Base-by-base conservation (phyloP, 306 rosid genomes). In the Lathyrus oleraceus region DNA sequence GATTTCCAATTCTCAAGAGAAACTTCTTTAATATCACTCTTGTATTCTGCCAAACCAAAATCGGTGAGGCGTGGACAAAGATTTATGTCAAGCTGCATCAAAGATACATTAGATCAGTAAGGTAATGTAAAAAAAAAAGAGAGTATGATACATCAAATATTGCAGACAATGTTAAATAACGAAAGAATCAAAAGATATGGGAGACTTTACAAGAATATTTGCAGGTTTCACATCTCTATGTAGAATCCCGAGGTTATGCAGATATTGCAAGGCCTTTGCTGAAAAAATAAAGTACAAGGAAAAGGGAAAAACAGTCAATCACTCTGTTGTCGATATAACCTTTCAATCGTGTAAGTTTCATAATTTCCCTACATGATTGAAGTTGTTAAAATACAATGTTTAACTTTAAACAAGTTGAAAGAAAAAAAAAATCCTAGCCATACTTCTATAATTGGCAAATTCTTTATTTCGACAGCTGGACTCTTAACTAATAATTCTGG, bases 201-300 rank as follows among this genome's bases (percentile, higher is more conserved):
- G 75, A 79, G 85, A 67, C 65, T 39, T 81, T 87, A 92, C 97
- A 67, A 93, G 97, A 83, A 90, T 82, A 82, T 93, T 93, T 78
- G 90, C 91, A 45, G 98, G 97, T 85, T 93, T 93, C 79, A 93
- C 91, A 87, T 93, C 98, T 86, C 98, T 85, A 78, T 90, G 98
- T 44, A 93, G 76, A 73, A 93, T 85, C 88, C 97, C 98, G 12
- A 90, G 88, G 63, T 87, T 84, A 78, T 93, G 98, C 67, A 93
- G 86, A 74, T 90, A 87, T 78, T 78, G 97, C 94, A 93, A 85
- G 71, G 94, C 84, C 79, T 78, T 88, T 42, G 98, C 98, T 92
- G 96, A 78, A 80, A 78, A 77, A 79, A 75, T 59, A 61, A 69
- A 79, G 78, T 39, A 40, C 19, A 69, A 61, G 76, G 71, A 81